Conservation (phyloP, 306 rosid genomes). For the Prosopis cineraria region DNA sequence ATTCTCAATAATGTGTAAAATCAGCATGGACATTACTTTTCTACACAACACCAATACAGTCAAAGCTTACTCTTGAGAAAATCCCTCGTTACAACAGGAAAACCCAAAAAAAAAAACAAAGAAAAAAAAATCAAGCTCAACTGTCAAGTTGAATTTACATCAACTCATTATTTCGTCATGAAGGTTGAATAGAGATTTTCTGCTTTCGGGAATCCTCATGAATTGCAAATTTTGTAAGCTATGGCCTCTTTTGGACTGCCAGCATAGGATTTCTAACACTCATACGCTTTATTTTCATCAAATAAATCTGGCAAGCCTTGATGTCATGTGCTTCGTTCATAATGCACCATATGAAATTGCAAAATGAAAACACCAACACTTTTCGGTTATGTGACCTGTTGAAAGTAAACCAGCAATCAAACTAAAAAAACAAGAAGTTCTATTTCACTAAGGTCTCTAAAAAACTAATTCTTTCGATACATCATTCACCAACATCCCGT, state of each 20-base stretch:
- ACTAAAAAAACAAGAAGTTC: too few species aligned
- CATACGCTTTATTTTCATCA: neutral
- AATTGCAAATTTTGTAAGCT: neutral
- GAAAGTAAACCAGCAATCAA: neutral
- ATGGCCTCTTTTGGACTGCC: neutral
- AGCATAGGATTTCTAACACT: neutral
- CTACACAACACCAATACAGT: neutral
- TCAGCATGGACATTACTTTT: neutral
- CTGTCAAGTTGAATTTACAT: neutral
- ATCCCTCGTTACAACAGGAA: neutral
- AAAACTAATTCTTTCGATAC: neutral
- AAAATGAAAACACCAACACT: neutral
- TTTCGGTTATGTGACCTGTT: neutral
- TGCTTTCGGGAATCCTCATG: neutral
- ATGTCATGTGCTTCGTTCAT: neutral
- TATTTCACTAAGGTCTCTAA: neutral
- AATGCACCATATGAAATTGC: neutral
- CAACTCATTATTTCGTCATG: neutral
- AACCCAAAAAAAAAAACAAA: neutral
- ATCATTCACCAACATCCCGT: neutral
- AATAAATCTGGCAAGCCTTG: neutral
- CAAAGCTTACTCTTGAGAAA: neutral
- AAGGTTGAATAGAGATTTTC: neutral
- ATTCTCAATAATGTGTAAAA: neutral
- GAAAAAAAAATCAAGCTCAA: neutral